These are phyloP conservation scores for Penicillium herquei DNA, from an alignment of 495 filamentous ascomycete species.

Conservation along the genomic window DNA sequence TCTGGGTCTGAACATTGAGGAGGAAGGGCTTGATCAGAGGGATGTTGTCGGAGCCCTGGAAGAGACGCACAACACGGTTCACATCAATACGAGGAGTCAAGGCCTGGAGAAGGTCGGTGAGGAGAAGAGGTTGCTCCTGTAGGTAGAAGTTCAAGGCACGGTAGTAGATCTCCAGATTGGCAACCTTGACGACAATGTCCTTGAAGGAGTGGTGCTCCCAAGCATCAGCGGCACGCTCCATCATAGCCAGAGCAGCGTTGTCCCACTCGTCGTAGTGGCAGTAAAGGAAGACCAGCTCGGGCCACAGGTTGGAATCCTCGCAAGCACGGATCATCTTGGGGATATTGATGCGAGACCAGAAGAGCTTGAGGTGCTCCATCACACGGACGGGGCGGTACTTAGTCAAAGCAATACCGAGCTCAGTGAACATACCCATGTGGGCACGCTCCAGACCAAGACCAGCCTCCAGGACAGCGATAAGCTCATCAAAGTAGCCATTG, in stretches of 20 bases:
- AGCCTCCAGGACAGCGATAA: constrained; percentile 91
- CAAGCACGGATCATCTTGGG: constrained; percentile 95
- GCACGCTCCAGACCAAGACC: constrained; percentile 91
- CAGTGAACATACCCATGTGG: constrained; percentile 96
- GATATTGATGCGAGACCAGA: constrained; percentile 98
- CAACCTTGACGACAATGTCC: constrained; percentile 96
- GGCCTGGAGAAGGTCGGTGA: constrained; percentile 92
- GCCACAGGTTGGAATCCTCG: constrained; percentile 96
- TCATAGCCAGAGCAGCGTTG: constrained; percentile 97
- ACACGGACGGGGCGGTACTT: constrained; percentile 95
- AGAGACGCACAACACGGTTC: constrained; percentile 97
- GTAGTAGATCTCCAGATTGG: constrained; percentile 99
- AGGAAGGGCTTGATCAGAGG: constrained; percentile 99
- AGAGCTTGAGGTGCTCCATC: constrained; percentile 98
- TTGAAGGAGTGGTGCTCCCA: constrained; percentile 99
- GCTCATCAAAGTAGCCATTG: constrained; percentile 97
- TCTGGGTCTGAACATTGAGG: constrained; percentile 92
- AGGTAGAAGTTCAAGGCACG: constrained; percentile 97
- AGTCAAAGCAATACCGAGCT: constrained; percentile 89
- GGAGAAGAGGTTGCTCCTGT: constrained; percentile 89
- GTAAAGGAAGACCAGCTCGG: constrained; percentile 97
- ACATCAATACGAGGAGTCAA: constrained; percentile 94
- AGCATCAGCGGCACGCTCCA: constrained; percentile 96
- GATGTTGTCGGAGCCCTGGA: constrained; percentile 97
- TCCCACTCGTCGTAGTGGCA: constrained; percentile 99